Evolutionary conservation across 805 yeast genomes (phyloP), one percentile per base, ranked within the genome.

Genomic region (Sugiyamaella valdiviana): DNA sequence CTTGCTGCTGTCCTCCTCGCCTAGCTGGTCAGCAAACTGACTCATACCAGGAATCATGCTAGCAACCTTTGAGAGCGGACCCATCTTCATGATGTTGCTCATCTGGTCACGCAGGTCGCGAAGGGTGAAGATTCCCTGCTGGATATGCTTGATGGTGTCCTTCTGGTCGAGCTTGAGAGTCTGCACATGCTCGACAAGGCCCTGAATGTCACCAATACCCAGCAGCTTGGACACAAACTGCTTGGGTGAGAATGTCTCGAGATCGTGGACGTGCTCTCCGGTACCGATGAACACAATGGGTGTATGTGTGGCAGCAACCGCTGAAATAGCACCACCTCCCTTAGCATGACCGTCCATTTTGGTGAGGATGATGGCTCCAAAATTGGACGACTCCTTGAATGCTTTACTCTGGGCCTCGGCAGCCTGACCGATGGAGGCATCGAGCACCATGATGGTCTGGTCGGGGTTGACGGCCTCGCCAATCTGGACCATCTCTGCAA

Each of bases 281-380:
- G 98, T 91, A 78, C 99, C 99, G 51, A 91, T 93, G 63, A 91
- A 91, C 6, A 85, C 86, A 57, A 91, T 84, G 6, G 99, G 99
- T 0, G 98, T 93, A 48, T 85, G 76, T 2, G 98, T 91, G 2
- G 96, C 93, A 1, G 99, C 99, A 47, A 91, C 97, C 0, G 99
- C 99, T 36, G 96, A 88, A 47, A 91, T 90, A 24, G 99, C 99
- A 74, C 99, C 99, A 70, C 99, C 99, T 66, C 99, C 99, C 69
- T 85, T 91, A 36, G 98, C 99, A 62, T 93, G 97, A 45, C 98
- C 98, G 68, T 91, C 99, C 95, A 91, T 82, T 66, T 91, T 91
- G 19, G 99, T 91, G 63, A 91, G 75, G 51, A 91, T 84, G 54
- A 91, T 91, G 21, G 97, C 89, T 59, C 99, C 99, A 62, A 93